Percentiles rank a stretch among this genome's conserved stretches.
Conservation (phyloP, 2,329 filamentous ascomycete species). For the Phoma sp. region DNA sequence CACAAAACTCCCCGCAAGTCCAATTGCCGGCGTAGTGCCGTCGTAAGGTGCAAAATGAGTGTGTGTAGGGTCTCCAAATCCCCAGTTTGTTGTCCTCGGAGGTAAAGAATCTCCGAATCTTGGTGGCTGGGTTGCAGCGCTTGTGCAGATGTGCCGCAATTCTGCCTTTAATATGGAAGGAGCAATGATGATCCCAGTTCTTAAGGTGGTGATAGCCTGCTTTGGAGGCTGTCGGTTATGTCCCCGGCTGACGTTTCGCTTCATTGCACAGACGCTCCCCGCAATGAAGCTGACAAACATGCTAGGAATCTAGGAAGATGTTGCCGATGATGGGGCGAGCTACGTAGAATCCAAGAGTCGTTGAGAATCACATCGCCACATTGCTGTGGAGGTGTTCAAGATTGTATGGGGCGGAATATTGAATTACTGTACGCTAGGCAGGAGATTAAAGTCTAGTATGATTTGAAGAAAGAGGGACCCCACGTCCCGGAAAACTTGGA, state of each 20-base stretch:
- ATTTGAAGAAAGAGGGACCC: background rate
- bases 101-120: background rate
- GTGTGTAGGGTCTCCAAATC: conserved; percentile 9
- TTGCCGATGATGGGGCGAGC: background rate
- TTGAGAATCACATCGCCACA: background rate
- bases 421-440: conserved; percentile 3
- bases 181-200: conserved; percentile 8
- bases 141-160: conserved; percentile 10
- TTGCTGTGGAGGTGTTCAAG: background rate
- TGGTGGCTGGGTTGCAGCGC: conserved; percentile 1
- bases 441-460: conserved; percentile 8
- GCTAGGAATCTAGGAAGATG: background rate
- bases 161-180: background rate
- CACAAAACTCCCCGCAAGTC: conserved; percentile 14
- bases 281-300: conserved; percentile 4
- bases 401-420: background rate
- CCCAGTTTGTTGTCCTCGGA: background rate
- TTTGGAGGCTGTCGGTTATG: background rate
- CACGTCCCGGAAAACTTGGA: background rate
- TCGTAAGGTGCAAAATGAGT: conserved; percentile 9
- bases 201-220: conserved; percentile 1
- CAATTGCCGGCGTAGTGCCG: conserved; percentile 12
- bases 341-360: too few relatives aligned
- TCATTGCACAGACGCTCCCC: conserved; percentile 4
- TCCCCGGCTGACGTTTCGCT: background rate